Conservation (phyloP, 1,139 yeast species). For the Arxiozyma slooffiae region DNA sequence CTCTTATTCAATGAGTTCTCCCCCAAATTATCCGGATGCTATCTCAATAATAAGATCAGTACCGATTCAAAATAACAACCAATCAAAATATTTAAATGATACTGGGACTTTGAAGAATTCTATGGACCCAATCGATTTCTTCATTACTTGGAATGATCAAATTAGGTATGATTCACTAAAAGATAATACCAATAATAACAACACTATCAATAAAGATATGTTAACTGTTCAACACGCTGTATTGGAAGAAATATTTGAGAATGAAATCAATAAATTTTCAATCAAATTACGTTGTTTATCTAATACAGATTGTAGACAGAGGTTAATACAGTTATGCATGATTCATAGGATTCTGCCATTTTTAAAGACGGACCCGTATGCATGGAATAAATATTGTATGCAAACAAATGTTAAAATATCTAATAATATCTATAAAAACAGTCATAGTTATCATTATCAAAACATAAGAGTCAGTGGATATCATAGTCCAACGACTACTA, state of each 20-base stretch:
- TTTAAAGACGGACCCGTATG: conserved; percentile 21
- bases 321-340: conserved; percentile 11
- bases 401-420: neutral
- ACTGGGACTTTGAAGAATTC: conserved; percentile 54
- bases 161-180: conserved; percentile 5
- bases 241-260: neutral
- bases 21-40: conserved; percentile 26
- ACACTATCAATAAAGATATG: neutral
- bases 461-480: conserved; percentile 3
- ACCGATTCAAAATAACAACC: neutral
- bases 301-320: neutral
- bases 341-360: conserved; percentile 21
- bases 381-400: conserved; percentile 15
- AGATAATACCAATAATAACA: neutral
- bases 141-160: conserved; percentile 34
- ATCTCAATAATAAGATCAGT: conserved; percentile 45
- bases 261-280: neutral
- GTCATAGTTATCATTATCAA: neutral
- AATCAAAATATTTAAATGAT: conserved; percentile 31
- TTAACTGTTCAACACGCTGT: neutral
- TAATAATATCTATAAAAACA: neutral
- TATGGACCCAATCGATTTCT: conserved; percentile 49
- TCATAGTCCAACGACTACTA: conserved; percentile 3
- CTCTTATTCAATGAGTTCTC: conserved; percentile 38
- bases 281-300: neutral